Evolutionary conservation across 2,329 filamentous ascomycete genomes (phyloP).

Genomic region (Diaporthe helianthi): DNA sequence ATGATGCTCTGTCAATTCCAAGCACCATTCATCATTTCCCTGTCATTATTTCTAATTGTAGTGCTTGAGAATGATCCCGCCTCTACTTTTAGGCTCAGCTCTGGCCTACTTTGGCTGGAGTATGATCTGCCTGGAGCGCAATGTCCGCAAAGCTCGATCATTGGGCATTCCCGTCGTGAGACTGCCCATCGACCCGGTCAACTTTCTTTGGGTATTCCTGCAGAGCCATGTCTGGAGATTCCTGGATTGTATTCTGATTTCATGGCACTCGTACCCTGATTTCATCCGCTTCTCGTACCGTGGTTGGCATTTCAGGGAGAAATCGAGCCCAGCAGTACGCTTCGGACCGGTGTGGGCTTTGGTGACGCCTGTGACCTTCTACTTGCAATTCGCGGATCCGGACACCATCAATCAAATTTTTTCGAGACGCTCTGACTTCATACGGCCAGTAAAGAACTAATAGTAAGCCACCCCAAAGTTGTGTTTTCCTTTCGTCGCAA

Average conservation of each 20-base stretch:
- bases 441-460: slow-evolving; percentile 37
- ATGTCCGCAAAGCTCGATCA: slow-evolving; percentile 37
- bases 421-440: slow-evolving; percentile 37
- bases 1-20: neutral
- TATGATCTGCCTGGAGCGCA: slow-evolving; percentile 37
- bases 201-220: slow-evolving; percentile 38
- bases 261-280: slow-evolving; percentile 37
- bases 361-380: slow-evolving; percentile 36
- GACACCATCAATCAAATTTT: slow-evolving; percentile 38
- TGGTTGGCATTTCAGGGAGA: slow-evolving; percentile 38
- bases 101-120: slow-evolving; percentile 38
- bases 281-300: slow-evolving; percentile 39
- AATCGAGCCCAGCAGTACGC: slow-evolving; percentile 25
- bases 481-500: neutral
- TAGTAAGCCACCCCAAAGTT: slow-evolving; percentile 28
- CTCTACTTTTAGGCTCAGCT: neutral
- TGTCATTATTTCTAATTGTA: neutral
- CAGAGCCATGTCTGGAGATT: slow-evolving; percentile 38
- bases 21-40: neutral
- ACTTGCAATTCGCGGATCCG: slow-evolving; percentile 39
- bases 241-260: slow-evolving; percentile 37
- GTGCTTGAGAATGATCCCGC: neutral
- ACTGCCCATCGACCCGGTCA: slow-evolving; percentile 38
- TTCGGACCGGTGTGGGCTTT: slow-evolving; percentile 39
- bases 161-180: slow-evolving; percentile 38